These are phyloP conservation scores for Plantago elongata DNA, from an alignment of 257 asterid genomes.

Conservation along the genomic window DNA sequence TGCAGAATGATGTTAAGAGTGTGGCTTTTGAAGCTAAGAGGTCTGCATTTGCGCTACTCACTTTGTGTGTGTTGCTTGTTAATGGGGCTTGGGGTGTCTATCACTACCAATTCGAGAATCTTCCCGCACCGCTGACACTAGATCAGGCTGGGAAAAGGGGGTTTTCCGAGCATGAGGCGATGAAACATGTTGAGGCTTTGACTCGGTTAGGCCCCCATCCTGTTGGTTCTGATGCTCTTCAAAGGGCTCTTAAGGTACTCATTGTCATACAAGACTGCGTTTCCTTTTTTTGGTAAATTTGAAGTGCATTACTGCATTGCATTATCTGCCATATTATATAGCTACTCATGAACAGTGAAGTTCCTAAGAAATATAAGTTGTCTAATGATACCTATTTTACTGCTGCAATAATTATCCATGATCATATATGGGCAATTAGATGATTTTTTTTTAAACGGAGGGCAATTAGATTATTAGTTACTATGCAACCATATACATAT, in stretches of 20 bases:
- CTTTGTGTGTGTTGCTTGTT: conserved; percentile 53
- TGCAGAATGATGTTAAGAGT: conserved; percentile 19
- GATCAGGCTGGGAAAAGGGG: conserved; percentile 86
- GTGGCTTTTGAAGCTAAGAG: conserved; percentile 53
- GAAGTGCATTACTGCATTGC: not conserved
- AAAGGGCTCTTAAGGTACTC: conserved; percentile 67
- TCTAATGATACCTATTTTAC: too few relatives aligned
- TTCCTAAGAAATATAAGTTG: too few relatives aligned
- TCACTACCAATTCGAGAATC: conserved; percentile 59
- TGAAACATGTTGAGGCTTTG: conserved; percentile 73
- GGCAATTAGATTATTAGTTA: too few relatives aligned
- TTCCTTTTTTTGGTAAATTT: not conserved
- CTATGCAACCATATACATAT: too few relatives aligned
- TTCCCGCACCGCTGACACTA: conserved; percentile 57
- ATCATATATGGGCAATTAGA: too few relatives aligned
- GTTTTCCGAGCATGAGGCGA: conserved; percentile 79
- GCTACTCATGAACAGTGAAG: too few relatives aligned
- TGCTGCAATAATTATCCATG: too few relatives aligned
- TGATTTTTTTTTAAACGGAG: too few relatives aligned
- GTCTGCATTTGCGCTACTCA: conserved; percentile 52
- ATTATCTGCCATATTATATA: too few relatives aligned
- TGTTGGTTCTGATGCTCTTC: conserved; percentile 73
- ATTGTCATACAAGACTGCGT: not conserved
- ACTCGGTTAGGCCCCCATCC: conserved; percentile 82
- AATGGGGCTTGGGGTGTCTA: conserved; percentile 76